Base-by-base conservation (phyloP, 148 eudicot species). In the Camellia lanceoleosa region DNA sequence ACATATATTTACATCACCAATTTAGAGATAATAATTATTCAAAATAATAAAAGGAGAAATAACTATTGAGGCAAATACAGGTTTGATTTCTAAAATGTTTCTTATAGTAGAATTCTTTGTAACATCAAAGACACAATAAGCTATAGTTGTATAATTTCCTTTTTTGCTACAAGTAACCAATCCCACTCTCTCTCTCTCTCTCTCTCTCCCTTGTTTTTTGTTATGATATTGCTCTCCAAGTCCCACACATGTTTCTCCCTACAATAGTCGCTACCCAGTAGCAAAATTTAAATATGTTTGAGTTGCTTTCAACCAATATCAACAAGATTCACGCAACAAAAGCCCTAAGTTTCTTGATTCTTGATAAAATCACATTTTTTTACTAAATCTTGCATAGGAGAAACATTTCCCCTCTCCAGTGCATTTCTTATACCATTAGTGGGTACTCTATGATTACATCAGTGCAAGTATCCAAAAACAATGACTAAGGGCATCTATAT, bases 1-100 rank as follows among this genome's bases (percentile, higher is more conserved):
- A 47, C 76, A 80, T 49, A 77, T 15, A 72, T 72, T 65, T 38
- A 62, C 16, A 81, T 71, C 68, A 83, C 30, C 47, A 73, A 61
- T 38, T 67, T 41, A 79, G 15, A 74, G 14, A 78, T 6, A 70
- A 62, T 59, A 52, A 58, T 47, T 3, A 46, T 11, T 42, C 2
- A 76, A 81, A 68, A 15, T 68, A 74, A 38, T 19, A 19, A 7
- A 59, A 61, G 1, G 9, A 23, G 11, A 63, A 63, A 6, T 18
- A 19, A 13, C 60, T 13, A 75, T 16, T 55, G 55, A 70, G 38
- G 46, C 54, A 60, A 54, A 47, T 30, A 38, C 23, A 66, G 30
- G 42, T 59, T 61, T 5, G 19, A 73, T 65, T n/a, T 65, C 64
- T n/a, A 54, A 80, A 8, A 5, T 10, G 15, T 30, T 54, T 12